phyloP scores from a whole-genome alignment of 441 rosid genomes.

The Arabidopsis lyrata region DNA sequence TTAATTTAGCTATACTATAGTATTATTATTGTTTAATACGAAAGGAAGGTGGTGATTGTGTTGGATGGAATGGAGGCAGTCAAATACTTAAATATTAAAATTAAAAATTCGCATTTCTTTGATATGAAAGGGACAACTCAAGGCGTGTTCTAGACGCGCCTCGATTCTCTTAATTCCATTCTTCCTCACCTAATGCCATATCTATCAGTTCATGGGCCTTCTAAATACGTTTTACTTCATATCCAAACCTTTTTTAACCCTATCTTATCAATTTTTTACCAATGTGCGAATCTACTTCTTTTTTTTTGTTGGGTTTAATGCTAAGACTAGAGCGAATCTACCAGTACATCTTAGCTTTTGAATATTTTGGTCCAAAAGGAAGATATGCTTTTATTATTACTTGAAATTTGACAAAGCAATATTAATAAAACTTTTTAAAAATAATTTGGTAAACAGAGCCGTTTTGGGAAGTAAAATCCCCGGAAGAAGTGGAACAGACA shows the following conservation, averaged over 20 bases:
- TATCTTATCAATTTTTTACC: constrained; percentile 8
- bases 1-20: neutral
- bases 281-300: constrained; percentile 4
- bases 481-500: constrained; percentile 34
- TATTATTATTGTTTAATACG: constrained; percentile 1
- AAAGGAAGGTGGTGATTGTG: constrained; percentile 35
- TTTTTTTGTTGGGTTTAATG: neutral
- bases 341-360: no score
- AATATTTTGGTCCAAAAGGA: no score
- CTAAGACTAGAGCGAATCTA: no score
- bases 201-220: constrained; percentile 22
- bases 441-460: constrained; percentile 1
- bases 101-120: neutral
- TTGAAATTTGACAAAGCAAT: no score
- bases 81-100: constrained; percentile 28
- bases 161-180: constrained; percentile 6
- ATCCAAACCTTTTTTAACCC: neutral
- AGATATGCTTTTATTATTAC: no score
- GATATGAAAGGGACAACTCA: constrained; percentile 40
- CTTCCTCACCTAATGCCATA: neutral
- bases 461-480: constrained; percentile 27
- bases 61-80: constrained; percentile 47
- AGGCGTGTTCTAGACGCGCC: constrained; percentile 31
- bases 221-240: neutral
- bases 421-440: no score